Base-by-base conservation (phyloP, 2,329 filamentous ascomycete species). In the Dendryphion nanum region DNA sequence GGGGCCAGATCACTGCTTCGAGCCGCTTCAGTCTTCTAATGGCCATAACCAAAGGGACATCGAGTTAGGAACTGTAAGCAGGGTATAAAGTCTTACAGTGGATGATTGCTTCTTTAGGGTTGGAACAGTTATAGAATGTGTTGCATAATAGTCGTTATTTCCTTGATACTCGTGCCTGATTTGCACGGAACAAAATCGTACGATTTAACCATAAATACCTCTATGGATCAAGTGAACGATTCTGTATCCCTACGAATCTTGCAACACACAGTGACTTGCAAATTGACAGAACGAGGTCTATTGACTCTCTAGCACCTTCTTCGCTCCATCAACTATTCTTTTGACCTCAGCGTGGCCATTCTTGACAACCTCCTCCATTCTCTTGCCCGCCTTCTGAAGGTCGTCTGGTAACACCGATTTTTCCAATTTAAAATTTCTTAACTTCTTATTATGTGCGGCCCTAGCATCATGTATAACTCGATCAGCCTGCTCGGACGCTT, bases 331-430 rank as follows among this genome's bases (percentile, higher is more conserved):
- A 4, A 67, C 62, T 42, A 74, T 68, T 55, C 67, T 67, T 66
- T 74, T 75, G 16, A 75, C 63, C 56, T 75, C 72, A 1, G 53
- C 60, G 20, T 62, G 61, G 3, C 69, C 70, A 53, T 68, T 73
- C 61, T 74, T 72, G 2, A 73, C 70, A 24, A 73, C 66, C 36
- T 74, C 72, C 47, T 76, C 73, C 73, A 76, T 76, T 48, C 56
- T 43, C 50, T 65, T 65, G 20, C 63, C 62, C 12, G 72, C 72
- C 53, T 74, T 75, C 44, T 72, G 70, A 40, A 74, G 38, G 50
- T 75, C 71, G 49, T 76, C 73, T 35, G 71, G 71, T 32, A 70
- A 48, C 21, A 69, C 71, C 5, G 49, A 60, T 46, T 63, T 70
- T 8, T 59, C 63, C 38, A 72, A 32, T 48, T 71, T 60, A 48